These are phyloP conservation scores for Scalesia atractyloides DNA, from an alignment of 129 eudicot species.

Conservation along the genomic window DNA sequence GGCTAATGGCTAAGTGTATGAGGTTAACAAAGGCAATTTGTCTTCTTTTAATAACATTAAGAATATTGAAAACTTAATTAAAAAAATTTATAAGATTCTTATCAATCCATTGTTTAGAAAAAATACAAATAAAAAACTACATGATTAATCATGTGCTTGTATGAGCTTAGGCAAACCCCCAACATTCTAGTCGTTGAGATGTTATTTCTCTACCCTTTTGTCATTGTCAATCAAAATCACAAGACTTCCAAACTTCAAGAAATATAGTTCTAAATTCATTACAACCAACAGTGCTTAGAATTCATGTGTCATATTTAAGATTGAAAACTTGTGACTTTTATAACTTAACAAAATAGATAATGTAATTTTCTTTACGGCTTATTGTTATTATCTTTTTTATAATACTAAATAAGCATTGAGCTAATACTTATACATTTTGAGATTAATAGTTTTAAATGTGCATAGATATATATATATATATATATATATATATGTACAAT, in stretches of 20 bases:
- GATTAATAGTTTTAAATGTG: too few species aligned
- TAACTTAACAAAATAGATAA: too few species aligned
- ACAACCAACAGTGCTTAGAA: too few species aligned
- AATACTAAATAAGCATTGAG: too few species aligned
- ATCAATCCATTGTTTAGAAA: neutral
- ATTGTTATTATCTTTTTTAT: too few species aligned
- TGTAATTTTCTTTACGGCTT: too few species aligned
- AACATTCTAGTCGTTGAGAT: slow-evolving; percentile 24
- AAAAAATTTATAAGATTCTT: neutral
- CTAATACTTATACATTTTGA: too few species aligned
- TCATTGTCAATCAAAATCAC: slow-evolving; percentile 40
- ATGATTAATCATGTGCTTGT: slow-evolving; percentile 20
- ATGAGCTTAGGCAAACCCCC: slow-evolving; percentile 3
- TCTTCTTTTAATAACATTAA: neutral
- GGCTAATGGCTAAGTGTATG: neutral
- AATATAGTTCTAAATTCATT: slow-evolving; percentile 4
- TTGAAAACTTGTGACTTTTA: too few species aligned
- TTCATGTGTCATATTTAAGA: too few species aligned
- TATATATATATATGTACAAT: too few species aligned
- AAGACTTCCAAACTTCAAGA: slow-evolving; percentile 28
- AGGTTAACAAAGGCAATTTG: neutral
- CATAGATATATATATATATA: too few species aligned
- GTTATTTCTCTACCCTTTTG: slow-evolving; percentile 33
- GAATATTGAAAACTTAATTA: neutral
- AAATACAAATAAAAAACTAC: neutral